phyloP scores from a whole-genome alignment of 2,329 filamentous ascomycete genomes.

The Pestalotiopsis sp. region DNA sequence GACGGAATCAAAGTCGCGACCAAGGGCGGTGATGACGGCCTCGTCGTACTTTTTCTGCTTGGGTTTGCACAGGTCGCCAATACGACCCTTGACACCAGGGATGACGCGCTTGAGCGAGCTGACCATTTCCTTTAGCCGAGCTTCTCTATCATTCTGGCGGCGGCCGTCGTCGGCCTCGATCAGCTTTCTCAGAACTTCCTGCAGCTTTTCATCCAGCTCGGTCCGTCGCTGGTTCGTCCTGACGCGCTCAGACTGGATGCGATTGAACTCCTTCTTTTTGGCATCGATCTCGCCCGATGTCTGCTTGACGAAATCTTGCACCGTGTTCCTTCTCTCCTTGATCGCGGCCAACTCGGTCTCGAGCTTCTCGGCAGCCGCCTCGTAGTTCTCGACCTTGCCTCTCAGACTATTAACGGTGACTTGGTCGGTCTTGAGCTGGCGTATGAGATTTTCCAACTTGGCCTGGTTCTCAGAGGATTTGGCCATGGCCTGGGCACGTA shows the following conservation, averaged over 20 bases:
- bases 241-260: slow-evolving; percentile 79
- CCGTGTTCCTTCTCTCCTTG: slow-evolving; percentile 65
- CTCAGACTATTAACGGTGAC: slow-evolving; percentile 88
- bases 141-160: slow-evolving; percentile 82
- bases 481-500: slow-evolving; percentile 83
- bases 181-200: slow-evolving; percentile 79
- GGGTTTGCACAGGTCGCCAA: slow-evolving; percentile 90
- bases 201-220: slow-evolving; percentile 89
- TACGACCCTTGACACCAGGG: slow-evolving; percentile 85
- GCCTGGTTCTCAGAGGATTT: slow-evolving; percentile 79
- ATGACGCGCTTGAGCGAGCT: slow-evolving; percentile 86
- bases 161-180: slow-evolving; percentile 82
- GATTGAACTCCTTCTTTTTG: slow-evolving; percentile 91
- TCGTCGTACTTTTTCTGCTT: slow-evolving; percentile 97
- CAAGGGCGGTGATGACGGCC: slow-evolving; percentile 88
- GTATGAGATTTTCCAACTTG: slow-evolving; percentile 82
- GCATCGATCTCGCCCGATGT: slow-evolving; percentile 76
- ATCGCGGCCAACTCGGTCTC: slow-evolving; percentile 71
- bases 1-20: slow-evolving; percentile 90
- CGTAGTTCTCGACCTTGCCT: slow-evolving; percentile 79
- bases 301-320: slow-evolving; percentile 65
- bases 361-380: slow-evolving; percentile 73
- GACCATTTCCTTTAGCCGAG: slow-evolving; percentile 79
- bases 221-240: slow-evolving; percentile 80
- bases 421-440: slow-evolving; percentile 88